Percentiles rank a stretch among this genome's conserved stretches.
Conservation (phyloP, 495 filamentous ascomycete species). For the Penicillium diatomitis region DNA sequence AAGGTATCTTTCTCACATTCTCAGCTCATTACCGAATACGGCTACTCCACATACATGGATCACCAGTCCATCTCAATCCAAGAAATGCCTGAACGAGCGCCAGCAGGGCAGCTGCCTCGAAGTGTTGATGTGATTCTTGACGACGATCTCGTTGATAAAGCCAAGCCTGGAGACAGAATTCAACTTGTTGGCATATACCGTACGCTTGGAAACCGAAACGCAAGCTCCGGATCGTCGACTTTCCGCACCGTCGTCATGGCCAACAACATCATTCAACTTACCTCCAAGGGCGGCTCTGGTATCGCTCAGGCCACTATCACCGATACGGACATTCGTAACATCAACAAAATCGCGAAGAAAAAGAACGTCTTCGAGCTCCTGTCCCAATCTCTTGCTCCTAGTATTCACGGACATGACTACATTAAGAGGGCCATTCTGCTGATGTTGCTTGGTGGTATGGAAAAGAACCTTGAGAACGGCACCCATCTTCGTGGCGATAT, state of each 20-base stretch:
- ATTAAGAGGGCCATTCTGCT: slow-evolving; percentile 97
- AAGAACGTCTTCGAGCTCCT: slow-evolving; percentile 87
- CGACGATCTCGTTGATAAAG: slow-evolving; percentile 89
- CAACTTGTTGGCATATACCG: slow-evolving; percentile 93
- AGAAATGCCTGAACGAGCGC: slow-evolving; percentile 97
- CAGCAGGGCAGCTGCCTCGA: slow-evolving; percentile 89
- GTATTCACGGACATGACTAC: slow-evolving; percentile 94
- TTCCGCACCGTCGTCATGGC: slow-evolving; percentile 91
- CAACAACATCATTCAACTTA: slow-evolving; percentile 90
- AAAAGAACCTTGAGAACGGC: slow-evolving; percentile 97
- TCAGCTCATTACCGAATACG: slow-evolving; percentile 84
- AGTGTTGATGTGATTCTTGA: slow-evolving; percentile 98
- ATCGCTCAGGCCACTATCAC: slow-evolving; percentile 88
- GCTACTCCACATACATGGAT: slow-evolving; percentile 89
- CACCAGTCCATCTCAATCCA: slow-evolving; percentile 98
- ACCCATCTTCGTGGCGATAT: slow-evolving; percentile 98
- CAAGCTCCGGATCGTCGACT: slow-evolving; percentile 71
- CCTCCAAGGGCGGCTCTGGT: slow-evolving; percentile 91
- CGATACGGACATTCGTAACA: slow-evolving; percentile 96
- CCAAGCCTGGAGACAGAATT: slow-evolving; percentile 92
- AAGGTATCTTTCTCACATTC: background rate
- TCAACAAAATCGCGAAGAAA: slow-evolving; percentile 96
- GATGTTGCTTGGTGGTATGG: slow-evolving; percentile 95
- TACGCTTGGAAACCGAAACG: slow-evolving; percentile 89
- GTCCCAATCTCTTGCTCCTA: slow-evolving; percentile 94